A percentile compares a stretch with the other conserved stretches of the same genome.
These are phyloP conservation scores for Tinospora cordifolia DNA, from an alignment of 164 flowering plant species.

Conservation along the genomic window DNA sequence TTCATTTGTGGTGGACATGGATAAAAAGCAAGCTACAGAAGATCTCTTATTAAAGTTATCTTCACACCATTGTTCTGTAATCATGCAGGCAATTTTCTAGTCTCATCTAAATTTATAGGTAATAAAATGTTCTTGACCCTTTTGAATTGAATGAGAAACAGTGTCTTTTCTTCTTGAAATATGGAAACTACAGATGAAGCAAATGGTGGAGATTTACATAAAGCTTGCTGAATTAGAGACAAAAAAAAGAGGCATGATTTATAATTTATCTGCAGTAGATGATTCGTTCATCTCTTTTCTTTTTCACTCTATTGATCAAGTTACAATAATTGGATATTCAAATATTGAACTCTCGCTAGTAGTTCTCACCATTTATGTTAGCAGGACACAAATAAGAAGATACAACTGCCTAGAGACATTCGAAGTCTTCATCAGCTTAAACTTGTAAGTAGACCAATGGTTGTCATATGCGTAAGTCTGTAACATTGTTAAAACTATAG, in stretches of 20 bases:
- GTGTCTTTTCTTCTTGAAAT: neutral
- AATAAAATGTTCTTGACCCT: no score
- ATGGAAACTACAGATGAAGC: slow-evolving; percentile 56
- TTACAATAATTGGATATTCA: no score
- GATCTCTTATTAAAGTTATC: slow-evolving; percentile 65
- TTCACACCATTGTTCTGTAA: slow-evolving; percentile 59
- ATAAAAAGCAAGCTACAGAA: slow-evolving; percentile 87
- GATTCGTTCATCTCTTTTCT: neutral
- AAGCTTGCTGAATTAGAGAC: slow-evolving; percentile 96
- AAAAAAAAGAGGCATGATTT: slow-evolving; percentile 65
- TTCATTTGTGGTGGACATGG: slow-evolving; percentile 96
- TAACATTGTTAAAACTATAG: no score
- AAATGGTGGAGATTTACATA: slow-evolving; percentile 93
- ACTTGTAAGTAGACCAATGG: slow-evolving; percentile 55
- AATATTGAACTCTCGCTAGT: no score
- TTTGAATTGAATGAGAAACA: no score
- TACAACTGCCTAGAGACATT: slow-evolving; percentile 80
- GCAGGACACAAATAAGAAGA: no score
- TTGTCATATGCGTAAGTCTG: no score
- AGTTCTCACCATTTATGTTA: no score
- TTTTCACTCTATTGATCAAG: no score
- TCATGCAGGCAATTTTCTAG: no score
- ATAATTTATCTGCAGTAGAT: slow-evolving; percentile 10
- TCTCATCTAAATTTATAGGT: no score
- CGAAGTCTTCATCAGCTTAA: slow-evolving; percentile 77